Conservation (phyloP, 139 green algal species). For the Micromonas pusilla region DNA sequence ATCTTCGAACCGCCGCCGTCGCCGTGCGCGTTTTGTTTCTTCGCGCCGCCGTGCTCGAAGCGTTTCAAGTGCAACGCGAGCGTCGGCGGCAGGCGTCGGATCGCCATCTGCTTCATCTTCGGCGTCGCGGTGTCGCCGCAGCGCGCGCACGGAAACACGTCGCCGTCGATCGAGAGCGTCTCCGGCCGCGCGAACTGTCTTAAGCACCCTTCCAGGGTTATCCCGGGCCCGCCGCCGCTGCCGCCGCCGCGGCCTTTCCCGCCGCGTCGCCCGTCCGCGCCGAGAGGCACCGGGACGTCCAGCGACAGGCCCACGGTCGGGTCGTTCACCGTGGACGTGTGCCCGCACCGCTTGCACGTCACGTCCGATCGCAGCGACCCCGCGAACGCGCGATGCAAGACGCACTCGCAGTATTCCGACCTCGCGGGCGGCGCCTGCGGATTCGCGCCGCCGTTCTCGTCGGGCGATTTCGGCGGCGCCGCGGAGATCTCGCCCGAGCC, state of each 20-base stretch:
- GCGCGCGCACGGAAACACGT: not conserved
- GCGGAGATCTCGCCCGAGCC: not conserved
- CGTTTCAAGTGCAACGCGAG: slow-evolving; percentile 84
- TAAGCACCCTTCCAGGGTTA: slow-evolving; percentile 61
- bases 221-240: no score
- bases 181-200: slow-evolving; percentile 63
- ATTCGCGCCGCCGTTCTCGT: no score
- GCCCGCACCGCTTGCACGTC: slow-evolving; percentile 64
- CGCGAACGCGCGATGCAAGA: slow-evolving; percentile 54
- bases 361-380: slow-evolving; percentile 76
- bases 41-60: slow-evolving; percentile 57
- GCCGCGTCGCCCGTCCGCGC: not conserved
- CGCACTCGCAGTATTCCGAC: slow-evolving; percentile 33
- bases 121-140: slow-evolving; percentile 8
- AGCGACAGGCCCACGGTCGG: slow-evolving; percentile 76
- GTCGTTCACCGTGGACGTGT: slow-evolving; percentile 71
- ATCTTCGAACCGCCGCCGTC: slow-evolving; percentile 52
- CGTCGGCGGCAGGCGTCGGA: slow-evolving; percentile 69
- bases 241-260: no score
- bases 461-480: no score
- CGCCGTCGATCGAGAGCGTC: slow-evolving; percentile 42
- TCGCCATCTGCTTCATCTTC: slow-evolving; percentile 78
- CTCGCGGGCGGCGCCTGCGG: no score
- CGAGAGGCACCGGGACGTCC: slow-evolving; percentile 57
- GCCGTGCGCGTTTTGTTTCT: not conserved